Evolutionary conservation across 495 filamentous ascomycete genomes (phyloP).

Genomic region (Hypomontagnella monticulosa): DNA sequence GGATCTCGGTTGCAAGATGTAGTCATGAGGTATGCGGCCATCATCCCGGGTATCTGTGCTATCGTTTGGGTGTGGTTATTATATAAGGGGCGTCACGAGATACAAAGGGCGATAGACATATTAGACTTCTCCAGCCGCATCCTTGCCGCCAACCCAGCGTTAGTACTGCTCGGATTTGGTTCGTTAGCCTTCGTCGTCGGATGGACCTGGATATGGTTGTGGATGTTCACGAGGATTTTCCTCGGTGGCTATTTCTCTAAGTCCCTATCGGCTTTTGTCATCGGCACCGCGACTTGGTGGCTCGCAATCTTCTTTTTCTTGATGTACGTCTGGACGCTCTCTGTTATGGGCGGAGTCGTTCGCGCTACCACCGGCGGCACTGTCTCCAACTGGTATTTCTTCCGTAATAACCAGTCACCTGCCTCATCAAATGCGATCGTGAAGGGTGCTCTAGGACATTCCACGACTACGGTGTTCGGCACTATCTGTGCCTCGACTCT

Average conservation of each 20-base stretch:
- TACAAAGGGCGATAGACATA: conserved; percentile 82
- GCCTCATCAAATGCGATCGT: conserved; percentile 81
- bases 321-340: conserved; percentile 94
- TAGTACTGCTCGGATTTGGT: conserved; percentile 82
- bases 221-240: conserved; percentile 96
- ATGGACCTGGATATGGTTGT: conserved; percentile 96
- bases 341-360: conserved; percentile 84
- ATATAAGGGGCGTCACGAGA: conserved; percentile 78
- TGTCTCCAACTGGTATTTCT: conserved; percentile 99
- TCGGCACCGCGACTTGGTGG: conserved; percentile 90
- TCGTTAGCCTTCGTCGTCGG: conserved; percentile 77
- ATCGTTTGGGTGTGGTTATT: conserved; percentile 84
- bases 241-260: conserved; percentile 80
- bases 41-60: conserved; percentile 77
- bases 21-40: conserved; percentile 86
- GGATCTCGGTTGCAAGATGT: conserved; percentile 82
- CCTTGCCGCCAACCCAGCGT: conserved; percentile 81
- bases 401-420: conserved; percentile 82
- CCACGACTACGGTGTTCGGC: conserved; percentile 86
- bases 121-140: conserved; percentile 92
- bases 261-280: conserved; percentile 70
- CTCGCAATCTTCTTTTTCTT: conserved; percentile 88
- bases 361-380: conserved; percentile 92
- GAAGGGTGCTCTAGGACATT: conserved; percentile 80
- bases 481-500: conserved; percentile 89